Evolutionary conservation across 768 basidiomycete genomes (phyloP).

Genomic region (Mycena epipterygia): DNA sequence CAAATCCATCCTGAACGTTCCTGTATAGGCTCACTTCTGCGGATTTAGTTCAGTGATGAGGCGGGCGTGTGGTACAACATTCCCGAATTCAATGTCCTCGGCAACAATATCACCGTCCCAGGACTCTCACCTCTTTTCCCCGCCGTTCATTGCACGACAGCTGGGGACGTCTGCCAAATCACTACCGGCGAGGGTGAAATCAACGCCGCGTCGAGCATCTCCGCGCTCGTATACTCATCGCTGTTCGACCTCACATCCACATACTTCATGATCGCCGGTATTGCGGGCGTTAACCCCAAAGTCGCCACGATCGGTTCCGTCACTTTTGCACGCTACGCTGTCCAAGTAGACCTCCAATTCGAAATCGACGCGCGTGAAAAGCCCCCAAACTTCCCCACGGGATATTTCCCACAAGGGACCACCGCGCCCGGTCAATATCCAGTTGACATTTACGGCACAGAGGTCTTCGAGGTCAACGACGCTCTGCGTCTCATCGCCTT

Average conservation of each 20-base stretch:
- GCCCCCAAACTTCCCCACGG: slow-evolving; percentile 48
- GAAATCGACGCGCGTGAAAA: slow-evolving; percentile 57
- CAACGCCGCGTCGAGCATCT: slow-evolving; percentile 49
- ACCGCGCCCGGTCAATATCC: slow-evolving; percentile 42
- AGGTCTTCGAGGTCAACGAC: slow-evolving; percentile 52
- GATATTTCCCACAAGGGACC: slow-evolving; percentile 50
- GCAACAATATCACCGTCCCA: slow-evolving; percentile 49
- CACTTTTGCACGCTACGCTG: no score
- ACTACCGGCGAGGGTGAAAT: slow-evolving; percentile 55
- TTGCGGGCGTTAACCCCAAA: slow-evolving; percentile 55
- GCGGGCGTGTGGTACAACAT: slow-evolving; percentile 29
- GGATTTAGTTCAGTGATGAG: slow-evolving; percentile 20
- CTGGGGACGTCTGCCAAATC: slow-evolving; percentile 51
- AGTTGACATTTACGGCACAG: slow-evolving; percentile 45
- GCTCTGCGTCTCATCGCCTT: slow-evolving; percentile 41
- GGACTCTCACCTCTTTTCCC: slow-evolving; percentile 55
- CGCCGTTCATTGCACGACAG: slow-evolving; percentile 48
- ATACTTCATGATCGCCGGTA: slow-evolving; percentile 58
- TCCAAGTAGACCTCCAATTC: slow-evolving; percentile 53
- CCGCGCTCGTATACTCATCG: background rate
- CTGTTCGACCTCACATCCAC: slow-evolving; percentile 44
- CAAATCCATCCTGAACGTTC: no score
- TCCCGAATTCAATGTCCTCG: slow-evolving; percentile 41
- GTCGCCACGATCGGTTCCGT: slow-evolving; percentile 51
- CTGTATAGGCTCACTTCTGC: background rate